These are phyloP conservation scores for Saturnispora silvae DNA, from an alignment of 805 yeast species.

Conservation along the genomic window DNA sequence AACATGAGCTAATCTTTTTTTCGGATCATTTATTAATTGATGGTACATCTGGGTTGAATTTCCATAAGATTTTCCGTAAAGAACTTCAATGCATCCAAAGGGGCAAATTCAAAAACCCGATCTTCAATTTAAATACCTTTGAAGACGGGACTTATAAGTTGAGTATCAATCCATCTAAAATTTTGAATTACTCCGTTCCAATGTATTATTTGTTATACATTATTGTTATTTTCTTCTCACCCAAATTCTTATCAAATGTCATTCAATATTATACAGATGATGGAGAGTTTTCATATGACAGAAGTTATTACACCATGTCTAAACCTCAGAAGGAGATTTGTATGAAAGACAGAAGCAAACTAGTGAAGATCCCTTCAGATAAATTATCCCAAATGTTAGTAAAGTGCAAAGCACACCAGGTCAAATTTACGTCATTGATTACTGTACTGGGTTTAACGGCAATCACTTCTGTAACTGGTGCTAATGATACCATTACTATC, in stretches of 20 bases:
- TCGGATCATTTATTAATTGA: slow-evolving; percentile 28
- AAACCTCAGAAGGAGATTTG: background rate
- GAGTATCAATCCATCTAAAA: slow-evolving; percentile 11
- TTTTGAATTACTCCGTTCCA: slow-evolving; percentile 11
- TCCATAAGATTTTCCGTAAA: slow-evolving; percentile 22
- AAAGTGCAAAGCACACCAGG: slow-evolving; percentile 8
- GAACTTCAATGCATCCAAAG: background rate
- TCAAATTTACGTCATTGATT: slow-evolving; percentile 11
- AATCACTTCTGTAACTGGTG: slow-evolving; percentile 9
- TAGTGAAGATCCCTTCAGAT: slow-evolving; percentile 4
- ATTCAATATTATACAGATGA: slow-evolving; percentile 11
- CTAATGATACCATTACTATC: slow-evolving; percentile 10
- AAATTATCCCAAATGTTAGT: slow-evolving; percentile 1
- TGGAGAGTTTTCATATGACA: slow-evolving; percentile 3
- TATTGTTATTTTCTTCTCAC: slow-evolving; percentile 8
- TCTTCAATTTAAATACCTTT: slow-evolving; percentile 5
- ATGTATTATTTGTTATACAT: slow-evolving; percentile 6
- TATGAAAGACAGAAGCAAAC: slow-evolving; percentile 8
- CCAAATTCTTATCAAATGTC: slow-evolving; percentile 1
- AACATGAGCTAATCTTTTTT: slow-evolving; percentile 13
- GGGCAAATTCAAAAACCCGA: background rate
- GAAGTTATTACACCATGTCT: background rate
- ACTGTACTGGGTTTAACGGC: slow-evolving; percentile 8
- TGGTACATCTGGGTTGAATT: slow-evolving; percentile 25
- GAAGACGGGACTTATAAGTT: slow-evolving; percentile 4